phyloP scores from a whole-genome alignment of 192 early-diverging fungal species.

The Coemansia sp. region DNA sequence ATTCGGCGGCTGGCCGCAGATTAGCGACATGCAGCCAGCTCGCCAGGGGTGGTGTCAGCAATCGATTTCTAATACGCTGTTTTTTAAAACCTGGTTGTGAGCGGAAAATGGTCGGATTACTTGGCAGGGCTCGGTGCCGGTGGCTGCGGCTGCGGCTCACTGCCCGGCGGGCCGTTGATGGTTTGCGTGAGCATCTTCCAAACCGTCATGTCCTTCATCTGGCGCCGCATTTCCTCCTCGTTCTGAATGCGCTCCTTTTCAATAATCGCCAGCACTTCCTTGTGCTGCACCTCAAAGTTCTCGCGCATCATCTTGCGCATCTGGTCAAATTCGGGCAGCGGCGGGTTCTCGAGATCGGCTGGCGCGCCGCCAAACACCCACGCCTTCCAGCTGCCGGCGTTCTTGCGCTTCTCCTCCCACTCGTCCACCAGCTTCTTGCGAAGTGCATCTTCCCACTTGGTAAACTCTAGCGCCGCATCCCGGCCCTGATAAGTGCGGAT shows the following conservation, averaged over 20 bases:
- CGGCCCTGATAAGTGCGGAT: conserved; percentile 63
- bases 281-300: conserved; percentile 67
- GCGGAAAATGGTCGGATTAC: no score
- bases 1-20: no score
- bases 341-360: conserved; percentile 56
- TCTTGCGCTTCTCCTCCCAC: conserved; percentile 65
- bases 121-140: no score
- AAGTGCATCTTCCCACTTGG: conserved; percentile 64
- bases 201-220: conserved; percentile 89
- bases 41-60: no score
- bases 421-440: conserved; percentile 58
- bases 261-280: conserved; percentile 63
- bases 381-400: conserved; percentile 55
- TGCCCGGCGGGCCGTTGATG: conserved; percentile 7
- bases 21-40: no score
- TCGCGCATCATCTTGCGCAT: conserved; percentile 57
- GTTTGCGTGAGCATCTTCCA: conserved; percentile 69
- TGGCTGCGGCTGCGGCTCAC: neutral
- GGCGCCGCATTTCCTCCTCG: conserved; percentile 65
- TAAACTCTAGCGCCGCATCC: conserved; percentile 67
- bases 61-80: no score
- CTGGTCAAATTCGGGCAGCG: conserved; percentile 61
- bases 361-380: conserved; percentile 43
- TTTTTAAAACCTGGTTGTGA: no score
- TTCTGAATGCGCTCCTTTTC: conserved; percentile 67